These are phyloP conservation scores for Dryas integrifolia DNA, from an alignment of 331 rosid species.

Conservation along the genomic window DNA sequence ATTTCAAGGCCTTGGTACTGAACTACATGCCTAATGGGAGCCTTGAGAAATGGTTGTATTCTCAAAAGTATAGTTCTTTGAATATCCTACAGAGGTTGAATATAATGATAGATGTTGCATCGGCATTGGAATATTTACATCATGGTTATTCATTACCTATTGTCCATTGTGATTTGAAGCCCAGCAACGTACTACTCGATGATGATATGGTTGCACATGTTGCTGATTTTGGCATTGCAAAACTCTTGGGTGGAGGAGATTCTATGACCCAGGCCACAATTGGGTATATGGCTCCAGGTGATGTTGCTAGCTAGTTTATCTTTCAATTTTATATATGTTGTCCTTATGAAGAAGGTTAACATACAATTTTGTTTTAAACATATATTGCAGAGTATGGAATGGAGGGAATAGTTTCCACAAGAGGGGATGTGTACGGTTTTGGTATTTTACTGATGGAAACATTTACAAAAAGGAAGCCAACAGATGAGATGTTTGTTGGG, in stretches of 20 bases:
- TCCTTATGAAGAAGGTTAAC: not conserved
- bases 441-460: conserved; percentile 47
- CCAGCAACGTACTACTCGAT: conserved; percentile 41
- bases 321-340: not conserved
- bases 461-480: conserved; percentile 47
- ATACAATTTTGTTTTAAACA: not conserved
- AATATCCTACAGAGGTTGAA: conserved; percentile 31
- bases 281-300: conserved; percentile 54
- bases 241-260: conserved; percentile 33
- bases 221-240: conserved; percentile 50
- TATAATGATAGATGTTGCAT: conserved; percentile 45
- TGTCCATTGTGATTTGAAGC: conserved; percentile 52
- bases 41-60: conserved; percentile 36
- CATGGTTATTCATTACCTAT: conserved; percentile 32
- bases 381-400: conserved; percentile 32
- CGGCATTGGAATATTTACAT: conserved; percentile 47
- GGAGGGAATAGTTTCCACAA: conserved; percentile 36
- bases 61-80: not conserved
- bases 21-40: conserved; percentile 43
- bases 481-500: conserved; percentile 36
- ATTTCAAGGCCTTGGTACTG: conserved; percentile 46
- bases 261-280: conserved; percentile 34
- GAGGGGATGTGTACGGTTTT: conserved; percentile 50
- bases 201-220: conserved; percentile 43
- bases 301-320: not conserved